A percentile compares a stretch with the other conserved stretches of the same genome.
Conservation (phyloP, 2,329 filamentous ascomycete genomes). For the Periglandula ipomoeae region DNA sequence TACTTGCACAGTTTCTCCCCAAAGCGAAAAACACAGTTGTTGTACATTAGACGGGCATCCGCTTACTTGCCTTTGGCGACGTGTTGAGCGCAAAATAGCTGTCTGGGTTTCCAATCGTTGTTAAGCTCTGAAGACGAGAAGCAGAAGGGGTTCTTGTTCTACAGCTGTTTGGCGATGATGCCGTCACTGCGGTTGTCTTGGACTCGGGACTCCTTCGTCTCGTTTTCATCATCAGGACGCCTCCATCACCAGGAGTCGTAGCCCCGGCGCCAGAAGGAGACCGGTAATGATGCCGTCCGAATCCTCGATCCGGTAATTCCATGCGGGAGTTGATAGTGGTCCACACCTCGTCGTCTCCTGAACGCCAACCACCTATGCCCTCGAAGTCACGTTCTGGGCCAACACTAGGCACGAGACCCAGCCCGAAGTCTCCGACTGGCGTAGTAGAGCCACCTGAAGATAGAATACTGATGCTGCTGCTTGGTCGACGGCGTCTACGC, state of each 20-base stretch:
- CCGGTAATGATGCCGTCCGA: slow-evolving; percentile 32
- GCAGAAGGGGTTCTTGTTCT: slow-evolving; percentile 39
- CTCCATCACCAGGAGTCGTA: slow-evolving; percentile 29
- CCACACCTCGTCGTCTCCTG: slow-evolving; percentile 38
- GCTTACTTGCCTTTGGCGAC: slow-evolving; percentile 24
- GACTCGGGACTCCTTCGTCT: slow-evolving; percentile 26
- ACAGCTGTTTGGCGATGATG: slow-evolving; percentile 36
- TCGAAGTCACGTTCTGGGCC: slow-evolving; percentile 49
- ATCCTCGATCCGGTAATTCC: slow-evolving; percentile 36
- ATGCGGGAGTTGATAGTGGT: slow-evolving; percentile 43
- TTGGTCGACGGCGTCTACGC: slow-evolving; percentile 25
- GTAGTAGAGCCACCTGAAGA: slow-evolving; percentile 24
- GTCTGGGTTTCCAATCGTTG: slow-evolving; percentile 20
- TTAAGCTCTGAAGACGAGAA: slow-evolving; percentile 22
- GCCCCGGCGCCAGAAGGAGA: slow-evolving; percentile 30
- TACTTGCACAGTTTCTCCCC: no score
- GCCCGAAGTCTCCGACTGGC: slow-evolving; percentile 24
- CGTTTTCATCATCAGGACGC: slow-evolving; percentile 35
- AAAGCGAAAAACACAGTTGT: background rate
- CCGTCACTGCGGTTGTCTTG: slow-evolving; percentile 12
- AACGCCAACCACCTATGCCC: slow-evolving; percentile 49
- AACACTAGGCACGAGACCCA: slow-evolving; percentile 36
- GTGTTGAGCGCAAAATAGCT: slow-evolving; percentile 33
- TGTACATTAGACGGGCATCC: slow-evolving; percentile 3
- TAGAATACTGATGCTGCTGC: slow-evolving; percentile 22